Conservation (phyloP, 2,329 filamentous ascomycete species). For the Chrysoporthe deuterocubensis region DNA sequence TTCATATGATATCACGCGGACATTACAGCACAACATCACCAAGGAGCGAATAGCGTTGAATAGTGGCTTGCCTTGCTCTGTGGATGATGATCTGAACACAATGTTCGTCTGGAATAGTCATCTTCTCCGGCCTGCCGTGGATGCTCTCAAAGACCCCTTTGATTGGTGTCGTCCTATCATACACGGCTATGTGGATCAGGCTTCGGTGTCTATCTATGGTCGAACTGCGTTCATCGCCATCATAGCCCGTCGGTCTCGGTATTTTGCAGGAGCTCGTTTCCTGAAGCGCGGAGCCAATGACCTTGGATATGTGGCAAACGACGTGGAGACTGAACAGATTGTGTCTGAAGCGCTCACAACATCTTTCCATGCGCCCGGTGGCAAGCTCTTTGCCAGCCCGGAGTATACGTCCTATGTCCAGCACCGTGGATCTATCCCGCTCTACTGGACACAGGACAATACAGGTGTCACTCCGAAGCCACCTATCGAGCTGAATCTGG, state of each 20-base stretch:
- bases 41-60: conserved; percentile 74
- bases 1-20: conserved; percentile 93
- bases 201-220: conserved; percentile 83
- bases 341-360: conserved; percentile 94
- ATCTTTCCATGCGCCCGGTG: conserved; percentile 91
- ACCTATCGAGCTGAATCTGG: conserved; percentile 91
- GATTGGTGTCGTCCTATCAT: conserved; percentile 97
- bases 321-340: conserved; percentile 98
- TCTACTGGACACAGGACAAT: conserved; percentile 97
- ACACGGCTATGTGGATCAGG: conserved; percentile 94
- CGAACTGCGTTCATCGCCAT: conserved; percentile 89
- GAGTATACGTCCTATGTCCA: conserved; percentile 96
- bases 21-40: conserved; percentile 89
- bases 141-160: conserved; percentile 76
- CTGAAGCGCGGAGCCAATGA: conserved; percentile 95
- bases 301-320: conserved; percentile 92
- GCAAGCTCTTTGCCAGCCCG: conserved; percentile 82
- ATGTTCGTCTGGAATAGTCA: conserved; percentile 99
- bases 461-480: conserved; percentile 95
- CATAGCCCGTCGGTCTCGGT: conserved; percentile 87
- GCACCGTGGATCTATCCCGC: conserved; percentile 92
- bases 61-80: conserved; percentile 62
- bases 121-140: conserved; percentile 75
- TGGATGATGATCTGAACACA: conserved; percentile 73
- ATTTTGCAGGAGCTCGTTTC: conserved; percentile 93